Evolutionary conservation across 2,329 filamentous ascomycete species (phyloP), one percentile per base, ranked within the genome.

Genomic region (Apiospora malaysiana): DNA sequence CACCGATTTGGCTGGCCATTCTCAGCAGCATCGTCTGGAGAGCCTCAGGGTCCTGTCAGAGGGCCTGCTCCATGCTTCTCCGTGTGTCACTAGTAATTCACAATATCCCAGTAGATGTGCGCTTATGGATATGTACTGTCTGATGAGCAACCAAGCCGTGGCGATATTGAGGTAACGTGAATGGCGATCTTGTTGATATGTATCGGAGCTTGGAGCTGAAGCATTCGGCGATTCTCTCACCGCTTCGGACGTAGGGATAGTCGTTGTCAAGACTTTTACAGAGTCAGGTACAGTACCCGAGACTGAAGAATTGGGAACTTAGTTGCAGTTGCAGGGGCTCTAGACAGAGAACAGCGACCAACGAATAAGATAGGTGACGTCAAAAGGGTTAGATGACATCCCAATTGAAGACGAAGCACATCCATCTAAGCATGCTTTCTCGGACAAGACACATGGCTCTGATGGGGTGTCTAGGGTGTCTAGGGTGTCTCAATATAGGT

Each of bases 71-170:
- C 42, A 2, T 43, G 66, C 46, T 37, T 68, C 71, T 46, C 70
- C 66, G 51, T 70, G 68, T 70, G 51, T 66, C 69, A 72, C 66
- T 72, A 72, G 71, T 68, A 71, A 49, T 49, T 42, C 71, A 72
- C 73, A 72, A 76, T 77, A 76, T 75, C 77, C 74, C 73, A 73
- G 76, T 72, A 76, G 72, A 73, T 68, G 66, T 32, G 56, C 32
- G 12, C 5, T 63, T 40, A 14, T 63, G 32, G 32, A 32, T 14
- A n/a, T 14, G 3, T n/a, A 40, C 21, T 37, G 32, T 63, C 56
- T 63, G 56, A 63, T 63, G 32, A 63, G 18, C 56, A 23, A 63
- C 32, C n/a, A 4, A n/a, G 40, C 6, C 21, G 56, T 63, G 56
- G 56, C 56, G 7, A 23, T n/a, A n/a, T 63, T 40, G 32, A 63